A percentile compares a stretch with the other conserved stretches of the same genome.
phyloP scores from a whole-genome alignment of 441 rosid genomes.

The Pelargonium fulgidum region DNA sequence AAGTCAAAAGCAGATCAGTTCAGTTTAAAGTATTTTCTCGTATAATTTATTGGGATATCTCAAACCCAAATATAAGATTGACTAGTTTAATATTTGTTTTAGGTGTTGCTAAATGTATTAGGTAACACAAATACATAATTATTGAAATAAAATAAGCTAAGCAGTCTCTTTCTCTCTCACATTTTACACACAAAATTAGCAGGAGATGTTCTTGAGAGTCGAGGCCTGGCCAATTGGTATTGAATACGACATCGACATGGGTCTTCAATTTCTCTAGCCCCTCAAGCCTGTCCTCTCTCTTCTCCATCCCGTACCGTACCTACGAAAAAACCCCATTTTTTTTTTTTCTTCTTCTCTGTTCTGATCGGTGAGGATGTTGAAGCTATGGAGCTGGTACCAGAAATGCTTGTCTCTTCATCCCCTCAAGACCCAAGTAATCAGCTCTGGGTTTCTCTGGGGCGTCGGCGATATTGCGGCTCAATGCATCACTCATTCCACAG shows the following conservation, averaged over 20 bases:
- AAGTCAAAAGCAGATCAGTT: no score
- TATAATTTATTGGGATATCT: no score
- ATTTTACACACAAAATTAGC: no score
- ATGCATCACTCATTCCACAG: constrained; percentile 74
- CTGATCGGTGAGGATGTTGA: constrained; percentile 36
- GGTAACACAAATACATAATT: no score
- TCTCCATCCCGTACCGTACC: background rate
- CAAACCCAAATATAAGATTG: no score
- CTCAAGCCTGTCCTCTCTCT: background rate
- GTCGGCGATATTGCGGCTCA: constrained; percentile 87
- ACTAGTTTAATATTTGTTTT: no score
- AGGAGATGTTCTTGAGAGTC: background rate
- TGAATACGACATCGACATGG: background rate
- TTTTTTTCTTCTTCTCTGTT: background rate
- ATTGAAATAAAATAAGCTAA: no score
- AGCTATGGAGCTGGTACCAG: constrained; percentile 90
- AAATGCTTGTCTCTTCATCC: constrained; percentile 62
- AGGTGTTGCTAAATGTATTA: no score
- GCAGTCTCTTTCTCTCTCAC: no score
- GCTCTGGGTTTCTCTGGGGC: constrained; percentile 92
- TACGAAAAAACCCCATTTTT: no score
- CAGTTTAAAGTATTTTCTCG: no score
- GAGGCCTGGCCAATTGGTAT: background rate
- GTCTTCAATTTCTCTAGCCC: background rate
- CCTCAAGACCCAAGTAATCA: constrained; percentile 75